A percentile compares a stretch with the other conserved stretches of the same genome.
Conservation (phyloP, 73 alveolate species). For the Strombidium stylifer region DNA sequence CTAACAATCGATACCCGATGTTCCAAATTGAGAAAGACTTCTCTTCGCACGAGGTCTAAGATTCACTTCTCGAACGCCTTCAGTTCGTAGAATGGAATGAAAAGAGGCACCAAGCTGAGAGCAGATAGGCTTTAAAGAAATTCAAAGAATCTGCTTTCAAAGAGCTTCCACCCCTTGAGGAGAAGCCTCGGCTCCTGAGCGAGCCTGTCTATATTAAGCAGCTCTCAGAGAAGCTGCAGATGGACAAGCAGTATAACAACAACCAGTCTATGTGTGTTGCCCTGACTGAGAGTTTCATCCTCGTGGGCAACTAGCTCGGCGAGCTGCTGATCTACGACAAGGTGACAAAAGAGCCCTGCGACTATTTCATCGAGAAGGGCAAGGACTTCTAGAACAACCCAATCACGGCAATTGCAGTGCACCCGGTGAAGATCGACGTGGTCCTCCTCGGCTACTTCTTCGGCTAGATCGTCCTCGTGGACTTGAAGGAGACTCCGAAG, state of each 20-base stretch:
- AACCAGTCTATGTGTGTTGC: slow-evolving; percentile 12
- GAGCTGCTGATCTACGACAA: slow-evolving; percentile 21
- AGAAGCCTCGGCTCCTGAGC: not conserved
- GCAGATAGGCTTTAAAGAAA: not conserved
- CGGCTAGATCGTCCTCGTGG: slow-evolving; percentile 49
- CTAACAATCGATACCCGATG: no score
- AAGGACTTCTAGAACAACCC: slow-evolving; percentile 41
- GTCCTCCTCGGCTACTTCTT: slow-evolving; percentile 45
- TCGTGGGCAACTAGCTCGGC: slow-evolving; percentile 18
- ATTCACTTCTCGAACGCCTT: no score
- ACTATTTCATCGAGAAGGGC: slow-evolving; percentile 9
- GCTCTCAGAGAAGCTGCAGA: slow-evolving; percentile 16
- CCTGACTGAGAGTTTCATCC: slow-evolving; percentile 6
- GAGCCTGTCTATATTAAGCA: not conserved
- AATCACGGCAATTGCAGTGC: slow-evolving; percentile 44
- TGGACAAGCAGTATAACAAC: slow-evolving; percentile 9
- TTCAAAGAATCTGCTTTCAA: not conserved
- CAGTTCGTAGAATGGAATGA: slow-evolving; percentile 34
- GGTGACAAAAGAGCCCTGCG: slow-evolving; percentile 22
- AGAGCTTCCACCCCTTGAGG: not conserved
- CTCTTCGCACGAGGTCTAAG: no score
- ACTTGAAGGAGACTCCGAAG: slow-evolving; percentile 11
- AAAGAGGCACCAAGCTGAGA: slow-evolving; percentile 8
- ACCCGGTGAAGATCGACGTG: slow-evolving; percentile 25
- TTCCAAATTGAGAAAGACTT: no score